These are phyloP conservation scores for Gastrolobium bilobum DNA, from an alignment of 306 rosid genomes.

Conservation along the genomic window DNA sequence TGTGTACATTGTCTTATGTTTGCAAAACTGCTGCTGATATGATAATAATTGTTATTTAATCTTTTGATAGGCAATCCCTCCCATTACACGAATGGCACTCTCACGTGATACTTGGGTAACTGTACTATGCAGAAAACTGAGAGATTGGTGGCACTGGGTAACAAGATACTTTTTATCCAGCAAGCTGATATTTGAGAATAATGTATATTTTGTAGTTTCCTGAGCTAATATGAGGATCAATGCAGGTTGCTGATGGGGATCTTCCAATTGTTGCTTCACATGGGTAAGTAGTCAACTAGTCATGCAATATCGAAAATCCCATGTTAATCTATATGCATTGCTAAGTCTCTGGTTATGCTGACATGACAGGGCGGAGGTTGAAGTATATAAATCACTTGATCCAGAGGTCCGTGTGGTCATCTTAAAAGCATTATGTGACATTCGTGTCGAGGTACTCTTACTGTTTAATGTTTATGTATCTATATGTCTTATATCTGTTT, in stretches of 20 bases:
- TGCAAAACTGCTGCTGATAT: conserved; percentile 43
- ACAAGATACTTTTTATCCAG: conserved; percentile 39
- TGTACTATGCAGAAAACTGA: conserved; percentile 90
- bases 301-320: conserved; percentile 41
- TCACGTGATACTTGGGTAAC: conserved; percentile 95
- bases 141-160: conserved; percentile 99
- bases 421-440: conserved; percentile 94
- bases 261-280: conserved; percentile 94
- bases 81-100: conserved; percentile 94
- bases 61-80: conserved; percentile 87
- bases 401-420: conserved; percentile 88
- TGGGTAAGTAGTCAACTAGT: conserved; percentile 75
- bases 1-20: conserved; percentile 33
- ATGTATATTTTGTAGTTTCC: conserved; percentile 40
- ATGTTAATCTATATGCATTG: conserved; percentile 36
- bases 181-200: conserved; percentile 46
- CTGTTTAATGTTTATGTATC: conserved; percentile 11
- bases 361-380: conserved; percentile 76
- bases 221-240: conserved; percentile 48
- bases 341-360: conserved; percentile 47
- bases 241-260: conserved; percentile 94
- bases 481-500: conserved; percentile 34
- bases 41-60: conserved; percentile 40
- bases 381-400: conserved; percentile 82
- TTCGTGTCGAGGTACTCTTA: conserved; percentile 88